Evolutionary conservation across 2,329 filamentous ascomycete species (phyloP).

Genomic region (Claviceps purpurea): DNA sequence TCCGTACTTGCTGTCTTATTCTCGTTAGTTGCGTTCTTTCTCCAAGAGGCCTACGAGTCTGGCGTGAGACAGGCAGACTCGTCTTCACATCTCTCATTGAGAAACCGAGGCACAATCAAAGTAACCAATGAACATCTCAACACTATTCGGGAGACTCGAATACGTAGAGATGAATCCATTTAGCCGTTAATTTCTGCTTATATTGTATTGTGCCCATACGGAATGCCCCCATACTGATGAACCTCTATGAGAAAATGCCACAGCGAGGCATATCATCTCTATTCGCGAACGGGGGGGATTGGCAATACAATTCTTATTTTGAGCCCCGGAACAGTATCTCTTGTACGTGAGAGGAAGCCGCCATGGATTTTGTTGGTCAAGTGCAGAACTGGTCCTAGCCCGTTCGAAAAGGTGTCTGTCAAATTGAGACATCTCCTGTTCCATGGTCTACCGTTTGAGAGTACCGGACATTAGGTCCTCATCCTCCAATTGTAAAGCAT

Average conservation of each 20-base stretch:
- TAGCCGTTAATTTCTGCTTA: not conserved
- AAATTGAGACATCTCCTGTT: no score
- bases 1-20: no score
- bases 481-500: slow-evolving; percentile 39
- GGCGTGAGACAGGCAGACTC: no score
- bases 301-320: not conserved
- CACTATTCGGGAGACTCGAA: not conserved
- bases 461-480: slow-evolving; percentile 46
- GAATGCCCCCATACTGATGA: not conserved
- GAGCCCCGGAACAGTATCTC: not conserved
- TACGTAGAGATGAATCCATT: not conserved
- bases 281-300: not conserved
- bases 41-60: no score
- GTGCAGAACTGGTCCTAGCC: no score
- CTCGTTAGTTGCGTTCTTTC: no score
- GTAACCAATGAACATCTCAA: not conserved
- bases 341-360: not conserved
- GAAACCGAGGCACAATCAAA: not conserved
- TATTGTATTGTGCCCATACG: not conserved
- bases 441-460: not conserved
- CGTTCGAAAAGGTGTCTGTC: no score
- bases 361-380: no score
- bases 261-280: not conserved
- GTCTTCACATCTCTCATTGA: no score
- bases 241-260: not conserved